phyloP scores from a whole-genome alignment of 2,329 filamentous ascomycete genomes.

The Colletotrichum sp. region DNA sequence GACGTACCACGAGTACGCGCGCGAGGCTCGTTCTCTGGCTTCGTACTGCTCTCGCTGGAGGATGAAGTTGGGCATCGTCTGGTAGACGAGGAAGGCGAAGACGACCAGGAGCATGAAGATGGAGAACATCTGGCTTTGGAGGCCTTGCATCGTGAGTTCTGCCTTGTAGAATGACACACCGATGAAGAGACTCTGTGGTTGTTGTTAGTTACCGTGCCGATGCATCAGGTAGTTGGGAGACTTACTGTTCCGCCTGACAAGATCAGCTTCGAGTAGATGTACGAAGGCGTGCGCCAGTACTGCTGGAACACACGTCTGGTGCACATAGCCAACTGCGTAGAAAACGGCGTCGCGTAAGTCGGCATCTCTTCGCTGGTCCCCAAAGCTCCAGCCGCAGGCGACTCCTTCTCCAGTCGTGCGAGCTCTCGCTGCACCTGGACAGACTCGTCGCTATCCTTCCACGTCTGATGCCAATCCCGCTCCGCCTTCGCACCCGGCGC shows the following conservation, averaged over 20 bases:
- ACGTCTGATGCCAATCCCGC: constrained; percentile 38
- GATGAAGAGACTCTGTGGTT: constrained; percentile 59
- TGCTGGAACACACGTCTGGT: constrained; percentile 73
- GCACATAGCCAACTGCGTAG: constrained; percentile 63
- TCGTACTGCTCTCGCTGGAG: constrained; percentile 70
- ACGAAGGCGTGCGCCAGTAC: constrained; percentile 78
- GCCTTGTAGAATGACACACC: constrained; percentile 68
- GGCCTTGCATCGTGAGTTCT: constrained; percentile 62
- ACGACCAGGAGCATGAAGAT: constrained; percentile 71
- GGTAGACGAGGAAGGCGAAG: constrained; percentile 64
- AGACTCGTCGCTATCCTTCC: constrained; percentile 36
- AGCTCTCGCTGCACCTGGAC: constrained; percentile 36
- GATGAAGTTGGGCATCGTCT: constrained; percentile 72
- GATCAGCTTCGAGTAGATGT: constrained; percentile 74
- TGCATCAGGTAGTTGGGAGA: neutral
- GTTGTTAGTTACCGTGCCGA: fast-evolving
- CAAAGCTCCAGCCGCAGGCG: neutral
- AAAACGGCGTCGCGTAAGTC: constrained; percentile 75
- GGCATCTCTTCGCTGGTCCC: constrained; percentile 27
- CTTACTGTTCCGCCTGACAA: constrained; percentile 52
- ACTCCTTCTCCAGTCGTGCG: constrained; percentile 25
- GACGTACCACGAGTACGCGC: constrained; percentile 69
- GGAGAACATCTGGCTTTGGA: constrained; percentile 70
- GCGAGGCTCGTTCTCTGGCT: constrained; percentile 67
- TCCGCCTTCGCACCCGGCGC: constrained; percentile 40